phyloP scores from a whole-genome alignment of 495 filamentous ascomycete species.

The Talaromyces ruber region DNA sequence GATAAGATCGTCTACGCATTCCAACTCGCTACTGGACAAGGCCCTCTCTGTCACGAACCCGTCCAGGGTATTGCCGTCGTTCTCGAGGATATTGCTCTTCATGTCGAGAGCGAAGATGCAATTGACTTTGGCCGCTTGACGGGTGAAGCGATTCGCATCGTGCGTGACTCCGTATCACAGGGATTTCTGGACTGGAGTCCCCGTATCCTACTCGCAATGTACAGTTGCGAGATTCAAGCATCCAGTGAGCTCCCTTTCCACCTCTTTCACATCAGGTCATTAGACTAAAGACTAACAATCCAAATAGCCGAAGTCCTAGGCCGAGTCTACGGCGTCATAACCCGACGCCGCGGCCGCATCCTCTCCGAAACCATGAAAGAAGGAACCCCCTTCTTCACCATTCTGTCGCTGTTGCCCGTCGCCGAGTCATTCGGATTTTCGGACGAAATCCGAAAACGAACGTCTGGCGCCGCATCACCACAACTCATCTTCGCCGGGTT shows the following conservation, averaged over 20 bases:
- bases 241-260: slow-evolving; percentile 52
- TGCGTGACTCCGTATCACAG: slow-evolving; percentile 74
- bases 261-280: background rate
- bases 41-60: slow-evolving; percentile 87
- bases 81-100: slow-evolving; percentile 67
- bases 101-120: slow-evolving; percentile 46
- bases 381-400: slow-evolving; percentile 93
- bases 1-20: slow-evolving; percentile 91
- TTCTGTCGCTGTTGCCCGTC: slow-evolving; percentile 76
- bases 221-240: slow-evolving; percentile 94
- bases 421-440: slow-evolving; percentile 93
- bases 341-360: slow-evolving; percentile 81
- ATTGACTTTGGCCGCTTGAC: slow-evolving; percentile 76
- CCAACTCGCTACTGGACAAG: slow-evolving; percentile 83
- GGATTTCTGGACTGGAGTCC: slow-evolving; percentile 96
- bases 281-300: slow-evolving; percentile 4
- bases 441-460: slow-evolving; percentile 92
- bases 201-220: slow-evolving; percentile 92
- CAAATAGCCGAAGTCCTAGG: slow-evolving; percentile 79
- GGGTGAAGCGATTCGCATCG: slow-evolving; percentile 81
- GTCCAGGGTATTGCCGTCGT: slow-evolving; percentile 91
- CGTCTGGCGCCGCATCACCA: slow-evolving; percentile 80
- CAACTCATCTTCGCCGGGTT: slow-evolving; percentile 91
- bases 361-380: slow-evolving; percentile 87
- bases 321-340: slow-evolving; percentile 87